Base-by-base conservation (phyloP, 371 early-diverging fungal species). In the Thermomucor indicae-seudaticae region DNA sequence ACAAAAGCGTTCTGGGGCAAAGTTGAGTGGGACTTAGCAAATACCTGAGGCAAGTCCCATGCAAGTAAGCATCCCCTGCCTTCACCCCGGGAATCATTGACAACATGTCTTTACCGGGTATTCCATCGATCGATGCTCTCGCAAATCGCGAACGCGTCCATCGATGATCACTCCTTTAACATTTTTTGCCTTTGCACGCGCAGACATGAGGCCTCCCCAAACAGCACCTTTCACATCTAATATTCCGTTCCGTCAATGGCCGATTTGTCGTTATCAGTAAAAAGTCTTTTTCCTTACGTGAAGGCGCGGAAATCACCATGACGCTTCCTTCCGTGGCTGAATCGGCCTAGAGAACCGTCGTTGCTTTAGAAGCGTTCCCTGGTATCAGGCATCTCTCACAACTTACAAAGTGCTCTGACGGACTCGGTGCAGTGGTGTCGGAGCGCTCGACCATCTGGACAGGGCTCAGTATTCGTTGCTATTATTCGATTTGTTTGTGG, bases 181-280 rank as follows among this genome's bases (percentile, higher is more conserved):
- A 7, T 83, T 81, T 42, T 72, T 67, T 8, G 57, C 55, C 45
- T 75, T 75, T 0, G 90, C 91, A 53, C 93, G 73, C 10, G 90
- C 84, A 0, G 84, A 78, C 85, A 91, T 85, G 20, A 91, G 69
- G 4, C 91, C 91, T 14, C 93, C 93, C 84, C 87, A 91, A 17
- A 86, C 83, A 8, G 90, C 92, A 55, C 90, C 89, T 42, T 77
- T 75, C 24, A 69, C 67, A 40, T 57, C 75, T 34, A 38, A 25
- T 12, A 17, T 42, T 31, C 28, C 34, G 10, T 50, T 32, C 29
- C 6, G 39, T 40, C 30, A 30, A 43, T 47, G 17, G 29, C 19
- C 34, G 30, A 48, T n/a, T 27, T 24, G 25, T 25, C 17, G 6
- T 29, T 11, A 27, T 22, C 34, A 14, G 29, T 45, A 25, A 19